Evolutionary conservation across 148 eudicot species (phyloP).

Genomic region (Heliosperma pusillum): DNA sequence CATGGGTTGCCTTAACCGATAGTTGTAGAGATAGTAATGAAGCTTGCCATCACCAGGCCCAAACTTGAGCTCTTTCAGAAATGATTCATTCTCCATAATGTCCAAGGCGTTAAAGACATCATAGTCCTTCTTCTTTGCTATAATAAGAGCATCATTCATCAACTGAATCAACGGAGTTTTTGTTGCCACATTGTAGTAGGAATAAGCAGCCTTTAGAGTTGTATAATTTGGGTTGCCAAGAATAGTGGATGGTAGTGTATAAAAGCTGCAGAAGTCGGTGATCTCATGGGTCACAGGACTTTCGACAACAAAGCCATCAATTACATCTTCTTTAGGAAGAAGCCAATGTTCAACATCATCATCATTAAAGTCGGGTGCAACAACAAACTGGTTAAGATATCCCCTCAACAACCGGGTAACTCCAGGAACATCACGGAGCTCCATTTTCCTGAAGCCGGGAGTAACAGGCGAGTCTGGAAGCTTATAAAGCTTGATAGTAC

Average conservation of each 20-base stretch:
- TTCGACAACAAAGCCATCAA: conserved; percentile 78
- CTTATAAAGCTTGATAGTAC: conserved; percentile 85
- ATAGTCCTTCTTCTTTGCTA: conserved; percentile 68
- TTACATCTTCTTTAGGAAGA: conserved; percentile 67
- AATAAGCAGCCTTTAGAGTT: conserved; percentile 76
- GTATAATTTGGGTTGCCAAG: conserved; percentile 65
- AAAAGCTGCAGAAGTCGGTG: conserved; percentile 89
- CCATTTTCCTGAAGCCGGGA: conserved; percentile 90
- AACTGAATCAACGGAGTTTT: conserved; percentile 78
- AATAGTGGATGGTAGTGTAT: conserved; percentile 77
- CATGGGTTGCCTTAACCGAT: conserved; percentile 59
- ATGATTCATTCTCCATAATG: conserved; percentile 77
- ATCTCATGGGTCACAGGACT: conserved; percentile 74
- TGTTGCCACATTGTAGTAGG: conserved; percentile 79
- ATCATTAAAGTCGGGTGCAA: conserved; percentile 81
- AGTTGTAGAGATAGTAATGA: conserved; percentile 88
- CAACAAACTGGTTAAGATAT: conserved; percentile 62
- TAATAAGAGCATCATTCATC: conserved; percentile 83
- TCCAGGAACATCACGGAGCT: conserved; percentile 77
- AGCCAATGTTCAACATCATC: conserved; percentile 94
- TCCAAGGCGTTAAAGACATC: conserved; percentile 89
- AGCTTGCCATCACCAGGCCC: conserved; percentile 94
- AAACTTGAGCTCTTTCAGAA: conserved; percentile 78
- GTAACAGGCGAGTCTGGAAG: conserved; percentile 66
- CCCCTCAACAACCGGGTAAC: conserved; percentile 78